A percentile compares a stretch with the other conserved stretches of the same genome.
Evolutionary conservation across 768 basidiomycete genomes (phyloP).

Genomic region (Daedaleopsis sinensis): DNA sequence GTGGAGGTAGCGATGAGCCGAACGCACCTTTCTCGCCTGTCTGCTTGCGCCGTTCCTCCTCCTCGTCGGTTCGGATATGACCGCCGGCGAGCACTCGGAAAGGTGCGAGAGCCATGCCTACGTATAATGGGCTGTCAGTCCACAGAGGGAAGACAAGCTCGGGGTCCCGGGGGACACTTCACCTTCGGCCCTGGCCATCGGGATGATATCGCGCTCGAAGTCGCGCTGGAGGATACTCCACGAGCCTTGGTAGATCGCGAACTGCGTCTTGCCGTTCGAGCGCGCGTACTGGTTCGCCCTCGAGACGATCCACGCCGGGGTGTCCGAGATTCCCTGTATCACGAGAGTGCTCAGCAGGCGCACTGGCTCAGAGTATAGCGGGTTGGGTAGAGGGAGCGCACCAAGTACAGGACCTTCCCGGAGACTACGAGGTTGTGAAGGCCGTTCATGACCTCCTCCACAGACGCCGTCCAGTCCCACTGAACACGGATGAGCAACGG

Average conservation of each 20-base stretch:
- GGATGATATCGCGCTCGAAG: constrained; percentile 44
- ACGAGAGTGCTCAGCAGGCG: background rate
- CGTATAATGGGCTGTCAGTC: too few relatives aligned
- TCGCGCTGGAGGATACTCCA: constrained; percentile 41
- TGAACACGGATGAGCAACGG: constrained; percentile 49
- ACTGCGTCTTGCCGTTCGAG: constrained; percentile 40
- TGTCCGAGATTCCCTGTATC: constrained; percentile 29
- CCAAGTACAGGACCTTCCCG: constrained; percentile 48
- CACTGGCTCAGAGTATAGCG: too few relatives aligned
- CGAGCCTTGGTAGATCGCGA: constrained; percentile 38
- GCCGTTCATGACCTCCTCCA: constrained; percentile 60
- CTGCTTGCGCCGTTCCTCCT: constrained; percentile 24
- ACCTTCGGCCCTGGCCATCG: constrained; percentile 38
- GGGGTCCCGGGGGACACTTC: background rate
- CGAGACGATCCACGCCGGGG: constrained; percentile 42
- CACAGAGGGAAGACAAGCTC: too few relatives aligned
- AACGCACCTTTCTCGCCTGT: constrained; percentile 28
- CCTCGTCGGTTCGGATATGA: constrained; percentile 25
- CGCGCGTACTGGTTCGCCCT: constrained; percentile 44
- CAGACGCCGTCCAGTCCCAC: constrained; percentile 55
- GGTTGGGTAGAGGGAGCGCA: constrained; percentile 2
- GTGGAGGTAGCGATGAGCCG: constrained; percentile 32
- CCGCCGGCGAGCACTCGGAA: constrained; percentile 26
- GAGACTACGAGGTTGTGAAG: constrained; percentile 52
- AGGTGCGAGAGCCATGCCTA: constrained; percentile 25